Conservation (phyloP, 2,329 filamentous ascomycete species). For the Bimuria novae-zelandiae region DNA sequence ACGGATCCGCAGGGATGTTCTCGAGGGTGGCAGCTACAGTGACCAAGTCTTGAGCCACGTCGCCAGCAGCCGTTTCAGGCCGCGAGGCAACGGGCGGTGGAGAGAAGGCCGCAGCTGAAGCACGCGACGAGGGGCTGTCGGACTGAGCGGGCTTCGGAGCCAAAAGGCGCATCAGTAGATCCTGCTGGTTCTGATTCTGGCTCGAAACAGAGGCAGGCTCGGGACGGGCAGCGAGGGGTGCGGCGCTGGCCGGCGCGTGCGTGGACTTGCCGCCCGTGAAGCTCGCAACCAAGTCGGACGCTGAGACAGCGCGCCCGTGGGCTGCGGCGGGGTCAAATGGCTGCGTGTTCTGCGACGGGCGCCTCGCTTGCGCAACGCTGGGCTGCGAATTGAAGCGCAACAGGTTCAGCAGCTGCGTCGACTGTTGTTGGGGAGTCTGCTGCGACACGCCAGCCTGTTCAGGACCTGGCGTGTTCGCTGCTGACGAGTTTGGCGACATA, state of each 20-base stretch:
- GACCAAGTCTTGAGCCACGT: constrained; percentile 51
- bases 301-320: constrained; percentile 52
- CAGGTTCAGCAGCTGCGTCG: constrained; percentile 65
- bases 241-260: constrained; percentile 40
- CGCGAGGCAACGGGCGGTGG: constrained; percentile 37
- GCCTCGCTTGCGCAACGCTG: constrained; percentile 44
- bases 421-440: constrained; percentile 45
- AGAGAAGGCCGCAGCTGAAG: constrained; percentile 34
- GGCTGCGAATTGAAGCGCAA: constrained; percentile 64
- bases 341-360: constrained; percentile 35
- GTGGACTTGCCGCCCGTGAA: constrained; percentile 55
- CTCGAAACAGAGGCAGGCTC: constrained; percentile 36
- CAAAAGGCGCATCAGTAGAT: constrained; percentile 83
- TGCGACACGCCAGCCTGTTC: constrained; percentile 51
- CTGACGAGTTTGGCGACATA: constrained; percentile 61
- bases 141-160: constrained; percentile 63
- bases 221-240: constrained; percentile 30
- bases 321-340: constrained; percentile 20
- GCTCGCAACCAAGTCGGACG: constrained; percentile 62
- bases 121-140: constrained; percentile 31
- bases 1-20: constrained; percentile 39
- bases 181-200: constrained; percentile 79
- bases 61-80: constrained; percentile 50
- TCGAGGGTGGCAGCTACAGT: constrained; percentile 52
- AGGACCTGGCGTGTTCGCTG: constrained; percentile 48